Evolutionary conservation across 2,329 filamentous ascomycete species (phyloP).

Genomic region (Purpureocillium takamizusanense): DNA sequence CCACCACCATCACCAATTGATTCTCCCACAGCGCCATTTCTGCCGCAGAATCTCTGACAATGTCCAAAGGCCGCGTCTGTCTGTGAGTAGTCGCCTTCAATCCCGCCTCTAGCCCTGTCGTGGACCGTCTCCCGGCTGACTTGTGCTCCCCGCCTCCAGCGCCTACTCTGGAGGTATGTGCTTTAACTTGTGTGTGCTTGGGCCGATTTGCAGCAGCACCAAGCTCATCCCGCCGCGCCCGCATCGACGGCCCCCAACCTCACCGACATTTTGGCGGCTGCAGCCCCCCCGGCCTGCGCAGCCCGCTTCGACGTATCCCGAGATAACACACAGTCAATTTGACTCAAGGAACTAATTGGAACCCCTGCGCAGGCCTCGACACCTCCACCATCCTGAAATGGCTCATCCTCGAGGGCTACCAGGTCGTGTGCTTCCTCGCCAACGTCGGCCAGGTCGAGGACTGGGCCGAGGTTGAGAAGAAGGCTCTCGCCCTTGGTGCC

Average conservation of each 20-base stretch:
- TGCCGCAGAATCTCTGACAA: not conserved
- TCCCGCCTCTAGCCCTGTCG: no score
- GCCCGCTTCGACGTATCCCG: no score
- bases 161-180: slow-evolving; percentile 1
- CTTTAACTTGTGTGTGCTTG: not conserved
- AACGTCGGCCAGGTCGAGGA: slow-evolving; percentile 66
- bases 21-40: no score
- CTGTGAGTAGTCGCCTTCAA: not conserved
- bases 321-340: no score
- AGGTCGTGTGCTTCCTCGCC: slow-evolving; percentile 36
- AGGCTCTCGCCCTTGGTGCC: slow-evolving; percentile 40
- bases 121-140: no score
- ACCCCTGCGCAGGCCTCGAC: slow-evolving; percentile 22
- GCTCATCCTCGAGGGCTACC: slow-evolving; percentile 23
- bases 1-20: no score
- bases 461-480: slow-evolving; percentile 58
- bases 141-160: not conserved
- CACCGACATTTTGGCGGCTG: no score
- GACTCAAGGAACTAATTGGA: no score
- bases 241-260: no score
- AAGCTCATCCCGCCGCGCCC: no score
- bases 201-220: no score
- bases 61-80: slow-evolving; percentile 1
- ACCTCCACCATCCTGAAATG: slow-evolving; percentile 32
- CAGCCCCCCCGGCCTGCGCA: no score